Conservation (phyloP, 2,329 filamentous ascomycete genomes). For the Lithohypha guttulata region DNA sequence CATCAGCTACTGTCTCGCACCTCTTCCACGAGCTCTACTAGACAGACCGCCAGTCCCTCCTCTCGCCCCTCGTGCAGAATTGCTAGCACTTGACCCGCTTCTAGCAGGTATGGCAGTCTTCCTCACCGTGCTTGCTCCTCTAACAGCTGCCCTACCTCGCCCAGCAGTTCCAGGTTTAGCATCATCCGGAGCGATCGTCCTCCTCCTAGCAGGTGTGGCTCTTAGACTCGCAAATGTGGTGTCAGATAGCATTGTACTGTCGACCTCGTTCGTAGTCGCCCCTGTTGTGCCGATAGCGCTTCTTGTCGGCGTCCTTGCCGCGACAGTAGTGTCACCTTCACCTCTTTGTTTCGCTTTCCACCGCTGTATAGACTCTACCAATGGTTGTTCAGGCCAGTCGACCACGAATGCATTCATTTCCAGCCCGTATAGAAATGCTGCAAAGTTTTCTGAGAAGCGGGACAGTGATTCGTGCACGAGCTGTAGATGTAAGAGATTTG, state of each 20-base stretch:
- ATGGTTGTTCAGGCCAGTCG: slow-evolving; percentile 88
- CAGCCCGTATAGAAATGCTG: slow-evolving; percentile 84
- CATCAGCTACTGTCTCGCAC: too few species aligned
- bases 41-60: slow-evolving; percentile 17
- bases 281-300: not conserved
- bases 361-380: slow-evolving; percentile 69
- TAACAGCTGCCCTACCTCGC: not conserved
- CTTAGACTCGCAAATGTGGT: slow-evolving; percentile 19
- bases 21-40: slow-evolving; percentile 29
- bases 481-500: slow-evolving; percentile 95
- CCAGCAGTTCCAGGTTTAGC: not conserved
- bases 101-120: slow-evolving; percentile 7
- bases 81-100: slow-evolving; percentile 12
- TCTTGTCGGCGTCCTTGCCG: slow-evolving; percentile 1
- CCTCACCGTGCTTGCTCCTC: slow-evolving; percentile 10
- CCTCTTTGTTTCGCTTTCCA: slow-evolving; percentile 45
- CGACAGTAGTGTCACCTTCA: not conserved
- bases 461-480: slow-evolving; percentile 91
- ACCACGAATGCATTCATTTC: slow-evolving; percentile 99
- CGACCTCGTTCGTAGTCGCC: slow-evolving; percentile 9
- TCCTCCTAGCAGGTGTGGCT: slow-evolving; percentile 19
- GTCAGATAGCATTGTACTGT: slow-evolving; percentile 16
- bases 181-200: slow-evolving; percentile 12
- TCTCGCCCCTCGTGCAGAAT: slow-evolving; percentile 27
- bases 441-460: slow-evolving; percentile 91